A percentile compares a stretch with the other conserved stretches of the same genome.
Evolutionary conservation across 2,329 filamentous ascomycete genomes (phyloP).

Genomic region (Neoscytalidium dimidiatum): DNA sequence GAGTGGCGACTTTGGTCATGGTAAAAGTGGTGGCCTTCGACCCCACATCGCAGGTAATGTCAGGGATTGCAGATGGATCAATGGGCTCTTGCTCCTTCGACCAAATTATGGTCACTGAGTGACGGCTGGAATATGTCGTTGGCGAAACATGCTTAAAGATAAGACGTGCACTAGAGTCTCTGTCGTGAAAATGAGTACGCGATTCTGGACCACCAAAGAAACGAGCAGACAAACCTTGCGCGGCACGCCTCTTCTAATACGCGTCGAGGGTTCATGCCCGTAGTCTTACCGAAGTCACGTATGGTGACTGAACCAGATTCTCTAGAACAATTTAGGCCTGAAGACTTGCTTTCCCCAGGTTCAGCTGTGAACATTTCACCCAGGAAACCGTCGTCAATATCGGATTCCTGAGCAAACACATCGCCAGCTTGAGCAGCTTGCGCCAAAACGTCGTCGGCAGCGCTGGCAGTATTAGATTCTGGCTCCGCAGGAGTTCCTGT

Average conservation of each 20-base stretch:
- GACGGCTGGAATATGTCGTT: conserved; percentile 72
- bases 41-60: conserved; percentile 48
- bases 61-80: conserved; percentile 44
- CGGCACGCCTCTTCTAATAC: conserved; percentile 86
- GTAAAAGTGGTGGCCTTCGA: conserved; percentile 60
- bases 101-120: conserved; percentile 76
- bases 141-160: conserved; percentile 70
- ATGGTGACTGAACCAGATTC: conserved; percentile 61
- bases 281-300: conserved; percentile 82
- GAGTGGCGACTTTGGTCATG: conserved; percentile 74
- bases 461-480: neutral
- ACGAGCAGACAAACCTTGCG: conserved; percentile 57
- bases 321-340: conserved; percentile 23
- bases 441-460: conserved; percentile 53
- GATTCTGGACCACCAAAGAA: neutral
- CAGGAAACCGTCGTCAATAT: conserved; percentile 59
- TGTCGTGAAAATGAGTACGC: conserved; percentile 33
- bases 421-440: conserved; percentile 45
- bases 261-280: conserved; percentile 73
- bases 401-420: conserved; percentile 39
- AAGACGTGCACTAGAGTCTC: conserved; percentile 70
- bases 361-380: conserved; percentile 59
- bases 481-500: neutral
- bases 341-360: conserved; percentile 45
- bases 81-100: conserved; percentile 67